phyloP scores from a whole-genome alignment of 2,329 filamentous ascomycete species.

The Diaporthe citrichinensis region DNA sequence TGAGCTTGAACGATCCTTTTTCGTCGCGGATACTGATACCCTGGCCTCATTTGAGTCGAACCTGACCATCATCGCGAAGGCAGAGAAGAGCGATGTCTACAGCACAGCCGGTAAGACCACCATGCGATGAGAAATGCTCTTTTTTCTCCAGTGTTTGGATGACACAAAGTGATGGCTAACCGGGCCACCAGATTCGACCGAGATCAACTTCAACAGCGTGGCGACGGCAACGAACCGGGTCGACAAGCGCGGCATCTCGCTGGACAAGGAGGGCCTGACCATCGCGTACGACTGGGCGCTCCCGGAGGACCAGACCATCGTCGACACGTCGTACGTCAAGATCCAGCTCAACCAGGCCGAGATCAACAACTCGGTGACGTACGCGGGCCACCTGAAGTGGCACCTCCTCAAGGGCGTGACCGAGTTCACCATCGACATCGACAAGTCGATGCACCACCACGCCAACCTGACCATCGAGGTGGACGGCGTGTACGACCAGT shows the following conservation, averaged over 20 bases:
- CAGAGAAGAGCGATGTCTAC: constrained; percentile 45
- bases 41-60: constrained; percentile 37
- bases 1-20: constrained; percentile 45
- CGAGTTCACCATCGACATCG: constrained; percentile 45
- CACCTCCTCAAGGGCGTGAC: constrained; percentile 43
- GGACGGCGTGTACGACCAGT: constrained; percentile 42
- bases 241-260: constrained; percentile 43
- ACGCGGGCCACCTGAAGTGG: constrained; percentile 45
- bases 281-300: constrained; percentile 44
- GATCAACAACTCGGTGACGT: constrained; percentile 44
- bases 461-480: constrained; percentile 43
- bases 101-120: constrained; percentile 44
- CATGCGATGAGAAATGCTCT: too few relatives aligned
- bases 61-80: constrained; percentile 43
- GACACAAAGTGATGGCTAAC: background rate
- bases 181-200: constrained; percentile 34
- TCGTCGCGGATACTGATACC: constrained; percentile 43
- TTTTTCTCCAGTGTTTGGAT: background rate
- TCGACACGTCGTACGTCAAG: constrained; percentile 43
- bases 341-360: constrained; percentile 45
- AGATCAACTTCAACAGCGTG: constrained; percentile 44
- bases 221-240: constrained; percentile 36
- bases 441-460: constrained; percentile 43
- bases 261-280: constrained; percentile 44
- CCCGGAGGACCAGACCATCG: constrained; percentile 42